Evolutionary conservation across 148 eudicot genomes (phyloP).

Genomic region (Mesembryanthemum crystallinum): DNA sequence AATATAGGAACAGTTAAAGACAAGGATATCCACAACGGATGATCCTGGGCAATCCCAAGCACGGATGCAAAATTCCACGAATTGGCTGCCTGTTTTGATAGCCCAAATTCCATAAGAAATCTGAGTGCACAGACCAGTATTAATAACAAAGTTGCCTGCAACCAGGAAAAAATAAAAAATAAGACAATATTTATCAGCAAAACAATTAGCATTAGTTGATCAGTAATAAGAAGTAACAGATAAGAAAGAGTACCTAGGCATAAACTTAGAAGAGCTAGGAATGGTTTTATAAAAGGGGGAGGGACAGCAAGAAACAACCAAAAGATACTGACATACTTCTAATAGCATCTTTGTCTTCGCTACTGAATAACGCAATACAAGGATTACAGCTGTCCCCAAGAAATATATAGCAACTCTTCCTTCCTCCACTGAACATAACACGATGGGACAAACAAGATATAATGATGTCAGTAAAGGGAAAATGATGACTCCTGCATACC

Average conservation of each 20-base stretch:
- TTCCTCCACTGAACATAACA: conserved; percentile 77
- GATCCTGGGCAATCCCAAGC: conserved; percentile 42
- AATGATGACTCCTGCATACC: conserved; percentile 17
- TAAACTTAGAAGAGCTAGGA: not conserved
- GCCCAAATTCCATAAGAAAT: conserved; percentile 69
- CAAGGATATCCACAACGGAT: conserved; percentile 43
- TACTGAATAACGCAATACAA: conserved; percentile 59
- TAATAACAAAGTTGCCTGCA: conserved; percentile 63
- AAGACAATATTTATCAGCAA: not conserved
- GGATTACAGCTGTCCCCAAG: conserved; percentile 67
- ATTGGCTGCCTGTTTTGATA: conserved; percentile 65
- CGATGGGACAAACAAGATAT: conserved; percentile 19
- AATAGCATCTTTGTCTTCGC: conserved; percentile 44
- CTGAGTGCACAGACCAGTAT: conserved; percentile 55
- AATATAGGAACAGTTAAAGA: conserved; percentile 48
- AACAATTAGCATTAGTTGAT: not conserved
- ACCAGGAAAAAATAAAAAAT: conserved; percentile 13
- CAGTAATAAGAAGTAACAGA: not conserved
- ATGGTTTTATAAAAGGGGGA: not conserved
- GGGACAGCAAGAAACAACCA: not conserved
- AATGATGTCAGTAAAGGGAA: conserved; percentile 14
- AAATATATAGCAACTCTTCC: conserved; percentile 81
- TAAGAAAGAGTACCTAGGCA: not conserved
- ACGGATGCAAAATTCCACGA: conserved; percentile 43
- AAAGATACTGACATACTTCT: conserved; percentile 53